phyloP scores from a whole-genome alignment of 2,329 filamentous ascomycete species.

The Fusarium lyarnte region DNA sequence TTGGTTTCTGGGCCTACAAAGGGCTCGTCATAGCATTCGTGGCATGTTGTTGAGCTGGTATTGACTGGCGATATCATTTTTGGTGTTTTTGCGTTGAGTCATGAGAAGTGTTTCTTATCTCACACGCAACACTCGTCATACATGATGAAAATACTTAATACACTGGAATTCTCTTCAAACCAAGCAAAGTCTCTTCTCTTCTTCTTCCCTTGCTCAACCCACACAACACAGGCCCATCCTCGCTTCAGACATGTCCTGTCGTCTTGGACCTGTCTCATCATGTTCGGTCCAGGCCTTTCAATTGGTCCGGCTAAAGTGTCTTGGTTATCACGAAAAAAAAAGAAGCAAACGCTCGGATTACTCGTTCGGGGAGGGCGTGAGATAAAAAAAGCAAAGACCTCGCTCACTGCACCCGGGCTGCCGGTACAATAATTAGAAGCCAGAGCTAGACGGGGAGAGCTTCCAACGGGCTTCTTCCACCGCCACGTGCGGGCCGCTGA shows the following conservation, averaged over 20 bases:
- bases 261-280: slow-evolving; percentile 17
- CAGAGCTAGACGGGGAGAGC: neutral
- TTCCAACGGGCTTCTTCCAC: slow-evolving; percentile 23
- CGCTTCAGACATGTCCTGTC: slow-evolving; percentile 5
- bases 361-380: slow-evolving; percentile 25
- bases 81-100: slow-evolving; percentile 29
- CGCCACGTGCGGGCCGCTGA: slow-evolving; percentile 34
- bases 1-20: neutral
- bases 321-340: slow-evolving; percentile 19
- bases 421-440: slow-evolving; percentile 15
- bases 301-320: slow-evolving; percentile 37
- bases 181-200: neutral
- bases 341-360: slow-evolving; percentile 28
- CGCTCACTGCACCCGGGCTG: slow-evolving; percentile 4
- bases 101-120: slow-evolving; percentile 1
- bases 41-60: slow-evolving; percentile 10
- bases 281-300: slow-evolving; percentile 5
- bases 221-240: slow-evolving; percentile 12
- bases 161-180: neutral
- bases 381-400: neutral
- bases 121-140: neutral
- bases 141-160: neutral
- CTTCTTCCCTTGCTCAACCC: neutral
- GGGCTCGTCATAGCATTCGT: slow-evolving; percentile 13
- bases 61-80: slow-evolving; percentile 25